Conservation (phyloP, 495 filamentous ascomycete genomes). For the Arthonia radiata region DNA sequence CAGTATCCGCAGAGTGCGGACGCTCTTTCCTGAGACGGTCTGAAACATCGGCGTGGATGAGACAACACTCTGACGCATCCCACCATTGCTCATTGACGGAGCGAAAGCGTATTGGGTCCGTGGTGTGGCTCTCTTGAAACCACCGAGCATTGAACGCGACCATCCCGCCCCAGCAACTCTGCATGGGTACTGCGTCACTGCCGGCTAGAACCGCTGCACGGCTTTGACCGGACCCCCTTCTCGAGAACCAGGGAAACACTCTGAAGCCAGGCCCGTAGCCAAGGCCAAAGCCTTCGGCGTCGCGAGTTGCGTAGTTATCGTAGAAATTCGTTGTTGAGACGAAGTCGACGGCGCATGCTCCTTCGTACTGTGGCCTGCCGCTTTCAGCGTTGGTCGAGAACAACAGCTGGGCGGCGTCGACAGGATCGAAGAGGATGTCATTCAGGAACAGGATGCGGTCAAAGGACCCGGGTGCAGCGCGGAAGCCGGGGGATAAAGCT, state of each 20-base stretch:
- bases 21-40: neutral
- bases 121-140: conserved; percentile 27
- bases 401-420: conserved; percentile 45
- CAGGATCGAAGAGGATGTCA: conserved; percentile 45
- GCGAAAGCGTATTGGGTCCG: conserved; percentile 35
- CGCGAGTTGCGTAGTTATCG: conserved; percentile 57
- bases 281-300: conserved; percentile 47
- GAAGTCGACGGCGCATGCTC: conserved; percentile 62
- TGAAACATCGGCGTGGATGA: conserved; percentile 20
- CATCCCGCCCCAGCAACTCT: conserved; percentile 66
- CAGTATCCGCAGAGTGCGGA: no score
- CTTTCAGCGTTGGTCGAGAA: conserved; percentile 47
- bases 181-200: conserved; percentile 44
- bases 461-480: no score
- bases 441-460: conserved; percentile 56
- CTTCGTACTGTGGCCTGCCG: conserved; percentile 39
- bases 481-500: no score
- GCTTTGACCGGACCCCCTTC: conserved; percentile 27
- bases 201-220: conserved; percentile 32
- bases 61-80: conserved; percentile 61
- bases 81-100: conserved; percentile 37
- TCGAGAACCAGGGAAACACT: conserved; percentile 52
- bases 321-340: conserved; percentile 58
- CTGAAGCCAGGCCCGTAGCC: conserved; percentile 43
- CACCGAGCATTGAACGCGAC: conserved; percentile 49